Evolutionary conservation across 225 moss, liverwort and hornwort genomes (phyloP).

Genomic region (Marchantia polymorpha): DNA sequence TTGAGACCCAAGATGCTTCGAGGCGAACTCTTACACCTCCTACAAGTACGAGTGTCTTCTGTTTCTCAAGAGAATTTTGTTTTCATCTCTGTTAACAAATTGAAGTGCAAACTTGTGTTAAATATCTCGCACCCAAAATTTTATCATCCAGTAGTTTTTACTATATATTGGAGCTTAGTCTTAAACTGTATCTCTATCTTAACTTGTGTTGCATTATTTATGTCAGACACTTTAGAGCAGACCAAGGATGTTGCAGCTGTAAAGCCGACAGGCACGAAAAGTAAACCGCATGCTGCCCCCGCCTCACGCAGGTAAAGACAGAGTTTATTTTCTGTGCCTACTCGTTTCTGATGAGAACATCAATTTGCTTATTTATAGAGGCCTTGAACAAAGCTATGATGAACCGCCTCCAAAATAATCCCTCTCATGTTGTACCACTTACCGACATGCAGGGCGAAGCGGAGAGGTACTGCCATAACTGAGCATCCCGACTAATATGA

Average conservation of each 20-base stretch:
- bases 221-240: slow-evolving; percentile 29
- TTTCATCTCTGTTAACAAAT: too few species aligned
- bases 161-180: too few species aligned
- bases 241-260: slow-evolving; percentile 37
- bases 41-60: slow-evolving; percentile 5
- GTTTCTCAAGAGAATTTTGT: too few species aligned
- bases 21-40: slow-evolving; percentile 18
- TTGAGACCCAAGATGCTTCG: slow-evolving; percentile 18
- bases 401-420: too few species aligned
- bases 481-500: slow-evolving; percentile 28
- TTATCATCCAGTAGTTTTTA: too few species aligned
- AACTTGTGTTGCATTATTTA: not conserved
- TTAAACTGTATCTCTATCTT: too few species aligned
- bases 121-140: too few species aligned
- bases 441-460: slow-evolving; percentile 38
- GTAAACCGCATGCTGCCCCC: slow-evolving; percentile 60
- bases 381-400: not conserved
- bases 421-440: not conserved
- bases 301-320: slow-evolving; percentile 41
- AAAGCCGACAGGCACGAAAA: slow-evolving; percentile 41
- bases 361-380: not conserved
- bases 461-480: slow-evolving; percentile 51
- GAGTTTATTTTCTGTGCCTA: not conserved
- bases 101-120: too few species aligned
- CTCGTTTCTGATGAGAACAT: not conserved